A percentile compares a stretch with the other conserved stretches of the same genome.
Evolutionary conservation across 2,329 filamentous ascomycete species (phyloP).

Genomic region (Tolypocladium album): DNA sequence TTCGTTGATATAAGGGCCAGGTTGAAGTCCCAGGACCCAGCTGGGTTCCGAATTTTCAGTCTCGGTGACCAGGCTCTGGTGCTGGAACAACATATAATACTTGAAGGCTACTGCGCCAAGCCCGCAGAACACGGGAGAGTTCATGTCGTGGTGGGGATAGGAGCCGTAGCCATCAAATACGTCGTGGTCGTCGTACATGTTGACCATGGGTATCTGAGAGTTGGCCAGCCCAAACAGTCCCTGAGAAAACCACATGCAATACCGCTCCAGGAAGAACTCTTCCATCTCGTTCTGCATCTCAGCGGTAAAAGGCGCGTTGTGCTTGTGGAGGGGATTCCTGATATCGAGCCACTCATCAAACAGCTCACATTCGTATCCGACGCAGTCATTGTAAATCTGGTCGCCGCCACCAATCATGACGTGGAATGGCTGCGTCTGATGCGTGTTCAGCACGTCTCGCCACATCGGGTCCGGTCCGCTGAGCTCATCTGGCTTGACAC

Average conservation of each 20-base stretch:
- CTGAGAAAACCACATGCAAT: conserved; percentile 92
- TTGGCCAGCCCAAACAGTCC: conserved; percentile 88
- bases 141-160: conserved; percentile 87
- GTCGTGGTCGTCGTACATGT: conserved; percentile 95
- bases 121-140: conserved; percentile 78
- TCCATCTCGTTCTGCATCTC: conserved; percentile 87
- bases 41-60: conserved; percentile 77
- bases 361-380: conserved; percentile 60
- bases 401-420: conserved; percentile 97
- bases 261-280: conserved; percentile 75
- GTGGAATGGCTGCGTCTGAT: conserved; percentile 88
- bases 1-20: conserved; percentile 85
- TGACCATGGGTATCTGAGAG: conserved; percentile 95
- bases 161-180: conserved; percentile 89
- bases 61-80: conserved; percentile 77
- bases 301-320: conserved; percentile 62
- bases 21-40: conserved; percentile 71
- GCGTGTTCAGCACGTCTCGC: conserved; percentile 88
- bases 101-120: conserved; percentile 91
- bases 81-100: conserved; percentile 98
- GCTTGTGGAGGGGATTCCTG: conserved; percentile 70
- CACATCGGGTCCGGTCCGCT: conserved; percentile 93
- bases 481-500: conserved; percentile 66
- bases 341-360: conserved; percentile 81
- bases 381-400: conserved; percentile 89